A percentile compares a stretch with the other conserved stretches of the same genome.
Conservation (phyloP, 306 rosid species). For the Sicyos baderoa region DNA sequence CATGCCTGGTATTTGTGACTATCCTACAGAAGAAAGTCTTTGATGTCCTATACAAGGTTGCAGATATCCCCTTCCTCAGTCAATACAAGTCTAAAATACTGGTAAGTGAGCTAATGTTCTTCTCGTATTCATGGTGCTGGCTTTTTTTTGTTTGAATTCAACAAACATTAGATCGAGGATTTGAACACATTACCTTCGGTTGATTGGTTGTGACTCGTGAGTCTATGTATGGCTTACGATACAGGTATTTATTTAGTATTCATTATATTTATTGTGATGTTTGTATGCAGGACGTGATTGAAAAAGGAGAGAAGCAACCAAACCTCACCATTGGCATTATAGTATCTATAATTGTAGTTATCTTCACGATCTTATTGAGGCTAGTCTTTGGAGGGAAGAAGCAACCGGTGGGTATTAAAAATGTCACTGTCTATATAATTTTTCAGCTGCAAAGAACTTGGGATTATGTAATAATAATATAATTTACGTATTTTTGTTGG, state of each 20-base stretch:
- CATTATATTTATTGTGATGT: conserved; percentile 13
- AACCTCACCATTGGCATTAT: conserved; percentile 66
- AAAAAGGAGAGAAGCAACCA: conserved; percentile 72
- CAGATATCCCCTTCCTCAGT: conserved; percentile 63
- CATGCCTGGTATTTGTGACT: background rate
- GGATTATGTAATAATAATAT: background rate
- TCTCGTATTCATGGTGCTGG: background rate
- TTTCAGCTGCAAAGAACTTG: background rate
- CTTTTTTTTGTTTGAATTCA: background rate
- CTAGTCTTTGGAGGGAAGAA: conserved; percentile 75
- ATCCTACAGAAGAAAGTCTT: conserved; percentile 70
- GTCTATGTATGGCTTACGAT: too few species aligned
- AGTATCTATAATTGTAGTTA: conserved; percentile 41
- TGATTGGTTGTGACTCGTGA: too few species aligned
- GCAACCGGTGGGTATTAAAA: conserved; percentile 18
- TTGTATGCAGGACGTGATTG: conserved; percentile 58
- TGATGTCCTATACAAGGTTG: conserved; percentile 70
- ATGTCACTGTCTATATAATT: background rate
- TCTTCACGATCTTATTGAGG: conserved; percentile 48
- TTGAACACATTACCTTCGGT: too few species aligned
- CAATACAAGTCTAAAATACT: conserved; percentile 47
- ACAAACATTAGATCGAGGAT: too few species aligned
- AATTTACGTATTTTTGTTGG: conserved; percentile 1
- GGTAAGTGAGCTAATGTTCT: conserved; percentile 28
- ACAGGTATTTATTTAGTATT: background rate